Conservation (phyloP, 2,329 filamentous ascomycete species). For the Calonectria pteridis region DNA sequence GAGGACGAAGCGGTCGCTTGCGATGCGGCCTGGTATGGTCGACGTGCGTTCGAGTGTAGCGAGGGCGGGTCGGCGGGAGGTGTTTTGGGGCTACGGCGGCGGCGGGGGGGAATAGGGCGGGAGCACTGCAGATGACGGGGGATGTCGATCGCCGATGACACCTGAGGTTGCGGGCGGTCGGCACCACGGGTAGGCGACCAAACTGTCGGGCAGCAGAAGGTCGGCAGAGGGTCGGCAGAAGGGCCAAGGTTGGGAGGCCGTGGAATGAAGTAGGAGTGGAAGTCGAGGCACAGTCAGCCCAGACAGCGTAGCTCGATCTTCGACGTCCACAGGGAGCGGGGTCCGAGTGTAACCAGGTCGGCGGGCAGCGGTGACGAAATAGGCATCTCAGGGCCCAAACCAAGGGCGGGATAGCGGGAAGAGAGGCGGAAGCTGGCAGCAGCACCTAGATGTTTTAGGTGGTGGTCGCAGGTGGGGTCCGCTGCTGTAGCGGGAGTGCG, state of each 20-base stretch:
- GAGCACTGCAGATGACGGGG: constrained; percentile 29
- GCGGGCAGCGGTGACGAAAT: constrained; percentile 46
- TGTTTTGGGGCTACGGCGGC: constrained; percentile 40
- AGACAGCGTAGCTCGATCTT: constrained; percentile 25
- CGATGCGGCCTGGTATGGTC: constrained; percentile 48
- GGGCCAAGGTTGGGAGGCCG: background rate
- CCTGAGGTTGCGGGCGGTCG: constrained; percentile 15
- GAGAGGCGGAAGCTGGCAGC: constrained; percentile 4
- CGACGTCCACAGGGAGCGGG: constrained; percentile 41
- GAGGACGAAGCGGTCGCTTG: constrained; percentile 42
- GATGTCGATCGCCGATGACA: constrained; percentile 28
- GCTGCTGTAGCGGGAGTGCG: background rate
- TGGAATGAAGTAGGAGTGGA: constrained; percentile 9
- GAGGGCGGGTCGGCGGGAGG: constrained; percentile 36
- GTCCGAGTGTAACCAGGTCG: constrained; percentile 36
- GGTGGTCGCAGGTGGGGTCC: background rate
- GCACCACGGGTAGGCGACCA: background rate
- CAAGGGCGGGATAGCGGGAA: constrained; percentile 14
- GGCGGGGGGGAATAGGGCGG: constrained; percentile 25
- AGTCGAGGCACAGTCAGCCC: constrained; percentile 25
- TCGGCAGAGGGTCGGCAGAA: constrained; percentile 2
- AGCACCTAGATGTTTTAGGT: constrained; percentile 1
- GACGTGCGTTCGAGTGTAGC: constrained; percentile 35
- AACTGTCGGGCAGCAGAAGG: background rate
- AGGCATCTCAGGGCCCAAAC: constrained; percentile 13